Conservation (phyloP, 2,329 filamentous ascomycete species). For the Cladosporium velox region DNA sequence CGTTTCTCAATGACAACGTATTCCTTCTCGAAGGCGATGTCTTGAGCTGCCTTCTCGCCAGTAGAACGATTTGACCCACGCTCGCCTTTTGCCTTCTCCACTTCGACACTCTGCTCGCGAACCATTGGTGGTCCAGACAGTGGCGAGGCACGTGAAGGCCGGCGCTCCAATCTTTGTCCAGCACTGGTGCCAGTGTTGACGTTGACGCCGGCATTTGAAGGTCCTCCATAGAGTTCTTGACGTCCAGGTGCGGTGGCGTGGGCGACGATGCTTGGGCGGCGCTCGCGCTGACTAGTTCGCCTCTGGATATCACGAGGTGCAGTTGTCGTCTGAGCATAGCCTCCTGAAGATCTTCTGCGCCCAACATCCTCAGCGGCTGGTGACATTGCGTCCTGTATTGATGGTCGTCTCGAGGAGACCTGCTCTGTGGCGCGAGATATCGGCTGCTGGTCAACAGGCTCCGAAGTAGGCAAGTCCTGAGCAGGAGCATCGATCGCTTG, state of each 20-base stretch:
- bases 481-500: conserved; percentile 33
- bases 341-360: conserved; percentile 30
- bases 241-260: conserved; percentile 50
- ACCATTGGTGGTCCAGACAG: conserved; percentile 47
- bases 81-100: conserved; percentile 24
- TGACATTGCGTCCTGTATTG: conserved; percentile 30
- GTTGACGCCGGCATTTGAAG: conserved; percentile 26
- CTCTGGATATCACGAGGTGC: conserved; percentile 34
- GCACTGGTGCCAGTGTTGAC: conserved; percentile 13
- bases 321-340: conserved; percentile 8
- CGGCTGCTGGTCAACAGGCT: conserved; percentile 26
- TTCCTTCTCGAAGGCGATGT: conserved; percentile 86
- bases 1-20: conserved; percentile 96
- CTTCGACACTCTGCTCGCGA: conserved; percentile 44
- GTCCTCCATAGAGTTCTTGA: conserved; percentile 38
- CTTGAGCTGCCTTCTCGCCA: conserved; percentile 72
- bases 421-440: conserved; percentile 22
- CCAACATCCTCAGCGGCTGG: conserved; percentile 25
- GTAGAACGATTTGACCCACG: conserved; percentile 45
- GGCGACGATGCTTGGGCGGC: conserved; percentile 44
- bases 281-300: conserved; percentile 42
- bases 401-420: conserved; percentile 27
- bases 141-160: conserved; percentile 54
- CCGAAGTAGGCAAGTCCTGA: conserved; percentile 20
- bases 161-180: conserved; percentile 56